phyloP scores from a whole-genome alignment of 1,284 basidiomycete genomes.

The Peniophora sp. region DNA sequence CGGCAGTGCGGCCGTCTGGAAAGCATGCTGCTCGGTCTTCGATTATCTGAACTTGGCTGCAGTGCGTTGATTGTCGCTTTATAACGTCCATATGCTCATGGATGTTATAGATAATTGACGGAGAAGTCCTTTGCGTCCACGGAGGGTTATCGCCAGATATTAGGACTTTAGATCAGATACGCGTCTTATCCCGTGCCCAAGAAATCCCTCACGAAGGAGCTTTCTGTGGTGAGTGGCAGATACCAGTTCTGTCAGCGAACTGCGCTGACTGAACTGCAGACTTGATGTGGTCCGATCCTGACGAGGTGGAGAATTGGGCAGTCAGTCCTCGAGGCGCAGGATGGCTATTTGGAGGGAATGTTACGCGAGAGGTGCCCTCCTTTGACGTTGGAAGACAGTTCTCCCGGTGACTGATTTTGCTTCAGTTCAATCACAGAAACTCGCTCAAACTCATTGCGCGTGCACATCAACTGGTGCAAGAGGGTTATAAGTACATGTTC shows the following conservation, averaged over 20 bases:
- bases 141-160: constrained; percentile 92
- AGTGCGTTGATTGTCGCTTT: constrained; percentile 39
- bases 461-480: constrained; percentile 93
- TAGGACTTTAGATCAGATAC: constrained; percentile 86
- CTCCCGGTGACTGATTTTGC: constrained; percentile 1
- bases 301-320: constrained; percentile 93
- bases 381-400: background rate
- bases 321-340: constrained; percentile 92
- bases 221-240: constrained; percentile 74
- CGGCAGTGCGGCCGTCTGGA: constrained; percentile 91
- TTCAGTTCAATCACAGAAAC: constrained; percentile 89
- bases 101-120: constrained; percentile 77
- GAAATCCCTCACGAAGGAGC: constrained; percentile 98
- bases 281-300: constrained; percentile 97
- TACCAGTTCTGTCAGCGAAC: background rate
- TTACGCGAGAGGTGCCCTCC: constrained; percentile 71
- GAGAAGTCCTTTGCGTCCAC: constrained; percentile 86
- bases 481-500: constrained; percentile 98
- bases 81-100: background rate
- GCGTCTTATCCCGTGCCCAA: constrained; percentile 85
- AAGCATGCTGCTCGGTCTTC: constrained; percentile 92
- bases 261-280: constrained; percentile 36
- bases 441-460: constrained; percentile 79
- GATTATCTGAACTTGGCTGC: constrained; percentile 93
- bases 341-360: constrained; percentile 88